Evolutionary conservation across 2,329 filamentous ascomycete genomes (phyloP).

Genomic region (Talaromyces sp.): DNA sequence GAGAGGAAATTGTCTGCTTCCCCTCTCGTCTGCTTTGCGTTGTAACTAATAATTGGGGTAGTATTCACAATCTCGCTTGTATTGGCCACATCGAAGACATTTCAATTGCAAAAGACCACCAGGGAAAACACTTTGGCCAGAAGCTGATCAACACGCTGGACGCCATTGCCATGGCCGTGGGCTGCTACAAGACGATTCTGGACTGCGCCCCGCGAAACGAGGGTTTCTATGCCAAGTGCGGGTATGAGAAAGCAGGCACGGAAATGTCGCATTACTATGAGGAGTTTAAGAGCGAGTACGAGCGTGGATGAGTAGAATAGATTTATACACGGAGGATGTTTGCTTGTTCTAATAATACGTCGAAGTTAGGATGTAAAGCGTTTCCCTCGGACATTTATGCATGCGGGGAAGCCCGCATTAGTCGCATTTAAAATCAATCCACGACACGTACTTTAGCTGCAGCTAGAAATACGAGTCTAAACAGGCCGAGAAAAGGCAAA

Average conservation of each 20-base stretch:
- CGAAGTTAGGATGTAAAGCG: too few species aligned
- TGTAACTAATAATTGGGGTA: not conserved
- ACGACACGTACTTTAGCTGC: not conserved
- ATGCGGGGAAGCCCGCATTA: not conserved
- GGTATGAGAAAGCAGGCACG: not conserved
- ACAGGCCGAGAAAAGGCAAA: not conserved
- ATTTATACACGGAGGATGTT: not conserved
- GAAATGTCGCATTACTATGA: conserved; percentile 12
- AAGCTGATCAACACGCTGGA: conserved; percentile 9
- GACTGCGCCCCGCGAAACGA: conserved; percentile 4
- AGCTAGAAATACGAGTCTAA: not conserved
- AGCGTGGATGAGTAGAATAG: not conserved
- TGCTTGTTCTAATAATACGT: not conserved
- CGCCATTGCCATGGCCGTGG: conserved; percentile 4
- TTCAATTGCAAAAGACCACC: conserved; percentile 8
- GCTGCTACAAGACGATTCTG: conserved; percentile 11
- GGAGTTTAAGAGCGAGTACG: conserved; percentile 3
- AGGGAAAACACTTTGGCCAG: conserved; percentile 9
- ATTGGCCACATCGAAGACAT: conserved; percentile 11
- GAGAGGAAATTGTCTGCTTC: conserved; percentile 9
- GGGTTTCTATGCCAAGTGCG: conserved; percentile 10
- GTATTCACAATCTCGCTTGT: conserved; percentile 8
- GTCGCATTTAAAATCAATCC: not conserved
- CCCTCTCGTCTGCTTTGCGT: not conserved
- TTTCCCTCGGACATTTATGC: not conserved